Percentiles rank a stretch among this genome's conserved stretches.
Evolutionary conservation across 2,329 filamentous ascomycete species (phyloP).

Genomic region (Aureobasidium zeae): DNA sequence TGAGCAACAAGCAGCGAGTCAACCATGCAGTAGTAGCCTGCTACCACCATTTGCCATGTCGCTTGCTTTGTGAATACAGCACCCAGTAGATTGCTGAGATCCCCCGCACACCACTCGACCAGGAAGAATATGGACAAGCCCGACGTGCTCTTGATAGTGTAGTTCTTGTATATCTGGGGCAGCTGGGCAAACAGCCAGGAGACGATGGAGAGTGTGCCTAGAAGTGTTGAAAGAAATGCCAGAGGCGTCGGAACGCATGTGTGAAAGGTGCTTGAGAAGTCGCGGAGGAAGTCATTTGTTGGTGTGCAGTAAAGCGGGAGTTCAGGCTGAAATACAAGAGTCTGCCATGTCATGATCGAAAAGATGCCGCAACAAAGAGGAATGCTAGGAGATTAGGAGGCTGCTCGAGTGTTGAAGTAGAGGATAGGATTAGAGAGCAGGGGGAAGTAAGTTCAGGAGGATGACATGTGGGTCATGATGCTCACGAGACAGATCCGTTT

Average conservation of each 20-base stretch:
- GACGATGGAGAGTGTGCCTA: conserved; percentile 54
- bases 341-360: conserved; percentile 24
- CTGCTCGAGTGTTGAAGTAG: not conserved
- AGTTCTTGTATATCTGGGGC: conserved; percentile 62
- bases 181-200: conserved; percentile 62
- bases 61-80: conserved; percentile 56
- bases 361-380: not conserved
- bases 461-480: not conserved
- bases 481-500: conserved; percentile 9
- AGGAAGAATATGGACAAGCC: conserved; percentile 58
- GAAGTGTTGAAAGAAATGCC: conserved; percentile 50
- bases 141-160: conserved; percentile 52
- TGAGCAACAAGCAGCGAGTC: conserved; percentile 54
- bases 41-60: conserved; percentile 56
- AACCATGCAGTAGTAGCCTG: conserved; percentile 57
- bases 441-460: not conserved
- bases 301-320: conserved; percentile 54
- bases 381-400: not conserved
- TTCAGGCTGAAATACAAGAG: conserved; percentile 26
- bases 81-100: conserved; percentile 54
- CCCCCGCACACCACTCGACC: conserved; percentile 56
- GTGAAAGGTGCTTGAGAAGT: conserved; percentile 50
- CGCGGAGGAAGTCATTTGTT: conserved; percentile 46
- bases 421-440: not conserved
- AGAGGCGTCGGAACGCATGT: conserved; percentile 56